Evolutionary conservation across 106 monocot genomes (phyloP), one percentile per base, ranked within the genome.

Genomic region (Narthecium ossifragum): DNA sequence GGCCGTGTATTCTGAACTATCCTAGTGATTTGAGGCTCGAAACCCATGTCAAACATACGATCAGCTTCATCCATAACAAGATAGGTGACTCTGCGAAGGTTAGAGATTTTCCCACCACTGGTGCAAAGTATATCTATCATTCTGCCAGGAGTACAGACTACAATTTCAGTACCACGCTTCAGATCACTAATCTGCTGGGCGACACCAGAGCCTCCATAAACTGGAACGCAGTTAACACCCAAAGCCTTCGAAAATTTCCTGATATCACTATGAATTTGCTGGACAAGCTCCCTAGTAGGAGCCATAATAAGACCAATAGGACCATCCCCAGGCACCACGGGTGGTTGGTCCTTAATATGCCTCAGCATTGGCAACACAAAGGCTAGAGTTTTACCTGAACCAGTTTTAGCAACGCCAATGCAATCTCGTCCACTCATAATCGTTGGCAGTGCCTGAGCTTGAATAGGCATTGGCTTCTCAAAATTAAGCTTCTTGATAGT

Each of bases 31-130:
- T 90, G 96, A 46, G 96, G 96, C 62, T 96, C 96, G 51, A 96
- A 96, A 6, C 96, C 96, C 90, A 90, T 96, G 61, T 90, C 96
- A 72, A 90, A 96, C 96, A 96, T 96, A 60, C 96, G 51, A 73
- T 96, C 96, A 53, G 96, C 96, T 73, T 96, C 96, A 54, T 96
- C 96, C 96, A 96, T 96, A n/a, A 96, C 96, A 37, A 96, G 64
- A 54, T 81, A 96, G 8, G 96, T 90, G 51, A 96, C 90, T 54
- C 86, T 86, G 20, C 96, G 72, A 46, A 96, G 84, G 69, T 96
- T 90, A 25, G 80, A 81, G 21, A 96, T 96, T 73, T 96, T 96
- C 14, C 96, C 96, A 28, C 70, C 54, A 57, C 96, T 90, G 5
- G 90, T 96, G 38, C 90, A 96, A n/a, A 96, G 78, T 14, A 96